phyloP scores from a whole-genome alignment of 202 grass and related monocot genomes.

The Musa balbisiana region DNA sequence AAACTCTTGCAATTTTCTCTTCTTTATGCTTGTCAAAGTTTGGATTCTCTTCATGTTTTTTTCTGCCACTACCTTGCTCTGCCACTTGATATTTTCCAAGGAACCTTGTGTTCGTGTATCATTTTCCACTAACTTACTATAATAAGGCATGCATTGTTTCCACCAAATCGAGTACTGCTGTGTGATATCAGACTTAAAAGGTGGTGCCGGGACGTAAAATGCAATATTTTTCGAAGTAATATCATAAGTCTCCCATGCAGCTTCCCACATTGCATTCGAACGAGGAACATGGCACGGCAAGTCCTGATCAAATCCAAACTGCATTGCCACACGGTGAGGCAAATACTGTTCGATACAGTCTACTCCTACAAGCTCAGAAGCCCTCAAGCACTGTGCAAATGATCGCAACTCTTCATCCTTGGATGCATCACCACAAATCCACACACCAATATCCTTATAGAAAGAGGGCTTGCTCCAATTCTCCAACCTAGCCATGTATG shows the following conservation, averaged over 20 bases:
- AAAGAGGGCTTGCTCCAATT: conserved; percentile 27
- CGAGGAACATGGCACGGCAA: conserved; percentile 47
- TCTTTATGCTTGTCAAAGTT: not conserved
- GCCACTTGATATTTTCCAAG: not conserved
- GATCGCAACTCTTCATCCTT: conserved; percentile 38
- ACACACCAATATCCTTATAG: conserved; percentile 18
- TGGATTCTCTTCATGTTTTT: conserved; percentile 11
- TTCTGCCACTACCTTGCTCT: not conserved
- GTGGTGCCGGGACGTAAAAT: conserved; percentile 51
- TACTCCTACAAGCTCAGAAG: conserved; percentile 64
- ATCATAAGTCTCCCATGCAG: conserved; percentile 65
- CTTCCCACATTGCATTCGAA: conserved; percentile 43
- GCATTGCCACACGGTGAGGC: conserved; percentile 74
- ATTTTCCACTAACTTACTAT: conserved; percentile 23
- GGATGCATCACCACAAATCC: conserved; percentile 36
- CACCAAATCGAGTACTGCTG: conserved; percentile 58
- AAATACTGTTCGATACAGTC: conserved; percentile 85
- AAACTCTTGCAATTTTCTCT: conserved; percentile 19
- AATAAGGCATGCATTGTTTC: conserved; percentile 40
- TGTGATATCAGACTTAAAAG: conserved; percentile 44
- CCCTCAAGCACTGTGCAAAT: conserved; percentile 50
- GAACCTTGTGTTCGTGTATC: not conserved
- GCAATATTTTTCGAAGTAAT: conserved; percentile 49
- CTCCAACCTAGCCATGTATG: conserved; percentile 25
- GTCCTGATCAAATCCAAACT: conserved; percentile 94